Percentiles rank a stretch among this genome's conserved stretches.
These are phyloP conservation scores for Teratosphaeria zuluensis DNA, from an alignment of 2,329 filamentous ascomycete genomes.

Conservation along the genomic window DNA sequence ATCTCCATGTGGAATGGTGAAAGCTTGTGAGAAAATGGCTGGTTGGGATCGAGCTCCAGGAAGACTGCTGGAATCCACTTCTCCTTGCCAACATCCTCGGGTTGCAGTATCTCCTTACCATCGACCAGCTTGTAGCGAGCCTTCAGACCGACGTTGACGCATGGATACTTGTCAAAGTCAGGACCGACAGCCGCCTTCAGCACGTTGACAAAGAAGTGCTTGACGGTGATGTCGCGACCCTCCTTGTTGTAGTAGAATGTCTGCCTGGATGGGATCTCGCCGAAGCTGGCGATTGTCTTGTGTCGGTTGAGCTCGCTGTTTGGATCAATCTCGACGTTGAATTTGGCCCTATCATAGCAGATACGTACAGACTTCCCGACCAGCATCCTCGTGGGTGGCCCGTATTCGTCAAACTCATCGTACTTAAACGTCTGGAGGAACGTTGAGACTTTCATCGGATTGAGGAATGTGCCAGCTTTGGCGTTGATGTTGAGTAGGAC, in stretches of 20 bases:
- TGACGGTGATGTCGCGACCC: neutral
- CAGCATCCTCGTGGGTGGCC: neutral
- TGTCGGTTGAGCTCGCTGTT: slow-evolving; percentile 3
- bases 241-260: neutral
- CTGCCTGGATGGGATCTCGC: neutral
- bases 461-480: slow-evolving; percentile 49
- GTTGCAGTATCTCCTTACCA: neutral
- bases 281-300: slow-evolving; percentile 1
- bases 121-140: neutral
- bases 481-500: slow-evolving; percentile 56
- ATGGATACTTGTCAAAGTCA: neutral
- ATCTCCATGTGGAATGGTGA: neutral
- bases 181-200: neutral
- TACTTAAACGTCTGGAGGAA: neutral
- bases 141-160: slow-evolving; percentile 1
- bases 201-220: neutral
- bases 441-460: slow-evolving; percentile 19
- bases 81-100: neutral
- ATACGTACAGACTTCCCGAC: neutral
- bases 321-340: neutral
- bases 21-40: slow-evolving; percentile 1
- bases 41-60: slow-evolving; percentile 1
- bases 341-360: neutral
- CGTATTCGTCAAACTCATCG: neutral
- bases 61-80: slow-evolving; percentile 1